These are phyloP conservation scores for Lentinus brumalis DNA, from an alignment of 768 basidiomycete genomes.

Conservation along the genomic window DNA sequence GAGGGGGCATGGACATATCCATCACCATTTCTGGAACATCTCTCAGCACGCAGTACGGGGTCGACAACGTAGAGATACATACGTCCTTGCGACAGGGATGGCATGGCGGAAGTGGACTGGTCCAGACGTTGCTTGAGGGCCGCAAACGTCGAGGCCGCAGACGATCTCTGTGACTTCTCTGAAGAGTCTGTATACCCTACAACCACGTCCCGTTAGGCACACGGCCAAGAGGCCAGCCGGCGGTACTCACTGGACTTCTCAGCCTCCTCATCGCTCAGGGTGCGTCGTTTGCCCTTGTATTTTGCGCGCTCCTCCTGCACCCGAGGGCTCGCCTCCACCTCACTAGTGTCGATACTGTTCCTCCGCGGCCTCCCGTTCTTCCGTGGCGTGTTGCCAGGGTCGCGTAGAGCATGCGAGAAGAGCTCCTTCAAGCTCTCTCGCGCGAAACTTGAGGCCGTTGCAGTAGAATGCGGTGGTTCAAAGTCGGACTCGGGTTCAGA, in stretches of 20 bases:
- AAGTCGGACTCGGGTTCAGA: slow-evolving; percentile 62
- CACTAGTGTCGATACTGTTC: slow-evolving; percentile 63
- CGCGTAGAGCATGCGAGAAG: slow-evolving; percentile 65
- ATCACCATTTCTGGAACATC: slow-evolving; percentile 14
- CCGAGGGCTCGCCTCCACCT: slow-evolving; percentile 56
- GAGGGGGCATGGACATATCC: slow-evolving; percentile 24
- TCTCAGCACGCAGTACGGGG: neutral
- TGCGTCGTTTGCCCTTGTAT: slow-evolving; percentile 55
- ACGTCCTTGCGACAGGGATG: slow-evolving; percentile 23
- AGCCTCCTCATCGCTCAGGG: slow-evolving; percentile 68
- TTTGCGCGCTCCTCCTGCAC: slow-evolving; percentile 43
- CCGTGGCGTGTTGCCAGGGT: slow-evolving; percentile 65
- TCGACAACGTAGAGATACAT: neutral
- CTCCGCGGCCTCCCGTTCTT: slow-evolving; percentile 47
- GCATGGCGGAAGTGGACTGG: slow-evolving; percentile 16
- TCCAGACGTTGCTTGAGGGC: slow-evolving; percentile 25
- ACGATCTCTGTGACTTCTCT: slow-evolving; percentile 16
- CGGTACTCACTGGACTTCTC: slow-evolving; percentile 54
- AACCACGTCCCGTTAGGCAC: neutral
- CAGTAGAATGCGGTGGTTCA: slow-evolving; percentile 46
- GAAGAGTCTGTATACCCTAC: slow-evolving; percentile 10
- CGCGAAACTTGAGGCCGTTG: slow-evolving; percentile 46
- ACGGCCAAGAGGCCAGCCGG: neutral
- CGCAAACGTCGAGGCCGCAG: slow-evolving; percentile 22
- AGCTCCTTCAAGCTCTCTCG: slow-evolving; percentile 64